These are phyloP conservation scores for Trifolium fragiferum DNA, from an alignment of 306 rosid genomes.

Conservation along the genomic window DNA sequence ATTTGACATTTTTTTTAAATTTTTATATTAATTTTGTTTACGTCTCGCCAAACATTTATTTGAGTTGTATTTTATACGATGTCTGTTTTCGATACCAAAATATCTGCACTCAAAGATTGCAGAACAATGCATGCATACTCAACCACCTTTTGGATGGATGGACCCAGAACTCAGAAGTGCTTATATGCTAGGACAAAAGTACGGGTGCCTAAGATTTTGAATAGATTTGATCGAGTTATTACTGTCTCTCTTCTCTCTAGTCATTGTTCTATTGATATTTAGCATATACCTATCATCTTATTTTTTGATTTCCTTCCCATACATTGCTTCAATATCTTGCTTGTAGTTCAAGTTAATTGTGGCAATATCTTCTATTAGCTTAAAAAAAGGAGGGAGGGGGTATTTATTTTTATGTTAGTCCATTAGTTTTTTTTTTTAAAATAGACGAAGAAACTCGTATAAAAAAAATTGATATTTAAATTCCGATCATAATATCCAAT, in stretches of 20 bases:
- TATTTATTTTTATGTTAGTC: neutral
- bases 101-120: neutral
- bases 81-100: neutral
- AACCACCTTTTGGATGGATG: neutral
- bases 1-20: neutral
- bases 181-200: constrained; percentile 2
- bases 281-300: neutral
- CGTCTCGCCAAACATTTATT: neutral
- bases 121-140: neutral
- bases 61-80: neutral
- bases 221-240: neutral
- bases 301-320: neutral
- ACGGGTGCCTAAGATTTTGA: neutral
- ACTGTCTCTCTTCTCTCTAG: neutral
- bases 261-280: neutral
- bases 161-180: neutral
- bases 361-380: neutral
- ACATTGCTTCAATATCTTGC: neutral
- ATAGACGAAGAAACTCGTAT: too few species aligned
- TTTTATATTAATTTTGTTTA: too few species aligned
- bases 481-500: too few species aligned
- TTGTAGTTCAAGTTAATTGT: neutral
- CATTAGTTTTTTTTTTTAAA: neutral
- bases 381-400: too few species aligned
- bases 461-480: too few species aligned